Base-by-base conservation (phyloP, 768 basidiomycete genomes). In the Auricularia auricula-judae region DNA sequence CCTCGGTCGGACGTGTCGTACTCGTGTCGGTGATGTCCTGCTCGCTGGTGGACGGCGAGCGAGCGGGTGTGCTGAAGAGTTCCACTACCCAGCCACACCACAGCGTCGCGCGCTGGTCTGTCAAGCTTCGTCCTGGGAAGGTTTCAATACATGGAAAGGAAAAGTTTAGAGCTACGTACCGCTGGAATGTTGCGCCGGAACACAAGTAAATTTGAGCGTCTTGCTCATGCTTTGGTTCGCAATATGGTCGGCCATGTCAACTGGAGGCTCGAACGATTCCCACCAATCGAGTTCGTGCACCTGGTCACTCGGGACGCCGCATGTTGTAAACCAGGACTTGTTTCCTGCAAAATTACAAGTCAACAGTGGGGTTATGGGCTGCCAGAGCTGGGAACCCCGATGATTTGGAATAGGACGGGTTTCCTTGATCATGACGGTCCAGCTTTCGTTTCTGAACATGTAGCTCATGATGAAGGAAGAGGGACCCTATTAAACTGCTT, bases 61-160 rank as follows among this genome's bases (percentile, higher is more conserved):
- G 72, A 10, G 56, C 23, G 11, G 56, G 29, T 5, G 56, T 14
- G 4, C 7, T 23, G 23, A 59, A 59, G 34, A 59, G 72, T 64
- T 77, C 72, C 8, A 77, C 74, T 8, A 75, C 71, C 79, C 79
- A 80, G 53, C 78, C 73, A 12, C 72, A 72, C 79, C 79, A 80
- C 7, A 80, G 68, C 4, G 74, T 75, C 54, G 71, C 68, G 1
- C 72, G 68, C 60, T 73, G 71, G 63, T 80, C 79, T 2, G 68
- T 51, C 1, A 77, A 60, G 0, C 73, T 68, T 12, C 78, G 71
- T 1, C 78, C 79, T 79, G 33, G 2, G 4, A 63, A 63, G 36
- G 14, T 51, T 7, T n/a, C 59, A 16, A n/a, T 39, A 33, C 34
- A 18, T 3, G 36, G 33, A 12, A 53, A 29, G 39, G 14, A 35